Base-by-base conservation (phyloP, 1,284 basidiomycete genomes). In the Afroboletus lepidellus region DNA sequence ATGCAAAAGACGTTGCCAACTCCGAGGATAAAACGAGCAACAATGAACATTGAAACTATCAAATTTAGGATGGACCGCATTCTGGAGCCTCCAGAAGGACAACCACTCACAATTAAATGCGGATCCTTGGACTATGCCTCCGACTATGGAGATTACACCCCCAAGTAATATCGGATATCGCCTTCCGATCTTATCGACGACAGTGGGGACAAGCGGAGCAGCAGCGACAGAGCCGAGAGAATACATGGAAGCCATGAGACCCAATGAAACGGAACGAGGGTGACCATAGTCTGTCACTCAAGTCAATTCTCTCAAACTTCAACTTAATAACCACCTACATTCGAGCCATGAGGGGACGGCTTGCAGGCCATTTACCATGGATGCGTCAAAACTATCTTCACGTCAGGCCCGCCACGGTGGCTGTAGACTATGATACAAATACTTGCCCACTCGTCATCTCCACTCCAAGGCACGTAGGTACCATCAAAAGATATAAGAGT, bases 331-430 rank as follows among this genome's bases (percentile, higher is more conserved):
- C 13, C 21, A 21, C 2, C 38, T 48, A 63, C 60, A 63, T 37
- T 63, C 51, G 11, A 63, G 23, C 61, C 60, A 61, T 6, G 59
- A 58, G 5, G 59, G 30, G 0, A 61, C 58, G 7, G 59, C 58
- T 23, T 63, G 59, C 33, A 61, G 21, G 8, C 55, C 58, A 32
- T 56, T 61, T 4, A 61, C 3, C 58, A 53, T 53, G 18, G 52
- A 46, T 3, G 37, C 20, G 18, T 57, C 57, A 16, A 54, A 58
- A 0, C 58, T 63, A 48, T 48, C 8, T 15, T 20, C 1, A 1
- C 0, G 25, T 27, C 25, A 27, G 25, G 5, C 3, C 13, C 13
- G 9, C 13, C 13, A 5, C 25, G 25, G 9, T 30, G 5, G 13
- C 3, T 12, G 9, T 30, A 8, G 3, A 12, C 29, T 11, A 30